Percentiles rank a stretch among this genome's conserved stretches.
Evolutionary conservation across 1,284 basidiomycete genomes (phyloP).

Genomic region (Paramarasmius palmivorus): DNA sequence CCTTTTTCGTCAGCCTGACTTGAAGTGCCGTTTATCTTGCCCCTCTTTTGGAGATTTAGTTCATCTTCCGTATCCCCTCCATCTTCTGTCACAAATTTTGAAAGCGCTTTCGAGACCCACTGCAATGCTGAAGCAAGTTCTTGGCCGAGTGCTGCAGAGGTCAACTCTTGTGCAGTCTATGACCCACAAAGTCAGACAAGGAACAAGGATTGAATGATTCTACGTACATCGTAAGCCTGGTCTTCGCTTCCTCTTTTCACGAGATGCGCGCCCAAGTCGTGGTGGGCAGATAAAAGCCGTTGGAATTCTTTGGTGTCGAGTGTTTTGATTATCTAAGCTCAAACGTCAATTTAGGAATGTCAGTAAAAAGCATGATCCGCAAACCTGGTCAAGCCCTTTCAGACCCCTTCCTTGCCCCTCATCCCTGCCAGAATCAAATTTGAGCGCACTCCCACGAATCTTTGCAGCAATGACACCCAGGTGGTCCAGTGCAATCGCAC

Average conservation of each 20-base stretch:
- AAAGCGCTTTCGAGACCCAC: conserved; percentile 45
- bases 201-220: neutral
- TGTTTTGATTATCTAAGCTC: conserved; percentile 54
- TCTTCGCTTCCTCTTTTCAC: conserved; percentile 71
- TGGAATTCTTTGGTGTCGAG: conserved; percentile 55
- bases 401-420: conserved; percentile 32
- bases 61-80: conserved; percentile 18
- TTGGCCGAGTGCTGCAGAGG: conserved; percentile 71
- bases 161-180: conserved; percentile 77
- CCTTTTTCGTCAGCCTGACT: neutral
- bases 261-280: conserved; percentile 64
- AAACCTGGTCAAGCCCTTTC: conserved; percentile 72
- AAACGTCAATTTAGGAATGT: neutral
- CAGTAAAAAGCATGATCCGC: neutral
- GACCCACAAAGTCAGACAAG: conserved; percentile 3
- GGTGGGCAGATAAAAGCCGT: conserved; percentile 59
- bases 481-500: conserved; percentile 89
- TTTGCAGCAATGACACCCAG: conserved; percentile 89
- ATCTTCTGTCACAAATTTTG: conserved; percentile 39
- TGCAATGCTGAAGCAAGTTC: conserved; percentile 68
- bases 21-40: neutral
- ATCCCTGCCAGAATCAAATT: conserved; percentile 40
- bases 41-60: neutral
- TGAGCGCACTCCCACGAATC: conserved; percentile 63
- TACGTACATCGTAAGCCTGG: conserved; percentile 72